Evolutionary conservation across 345 rosid genomes (phyloP).

Genomic region (Eucalyptus lansdowneana): DNA sequence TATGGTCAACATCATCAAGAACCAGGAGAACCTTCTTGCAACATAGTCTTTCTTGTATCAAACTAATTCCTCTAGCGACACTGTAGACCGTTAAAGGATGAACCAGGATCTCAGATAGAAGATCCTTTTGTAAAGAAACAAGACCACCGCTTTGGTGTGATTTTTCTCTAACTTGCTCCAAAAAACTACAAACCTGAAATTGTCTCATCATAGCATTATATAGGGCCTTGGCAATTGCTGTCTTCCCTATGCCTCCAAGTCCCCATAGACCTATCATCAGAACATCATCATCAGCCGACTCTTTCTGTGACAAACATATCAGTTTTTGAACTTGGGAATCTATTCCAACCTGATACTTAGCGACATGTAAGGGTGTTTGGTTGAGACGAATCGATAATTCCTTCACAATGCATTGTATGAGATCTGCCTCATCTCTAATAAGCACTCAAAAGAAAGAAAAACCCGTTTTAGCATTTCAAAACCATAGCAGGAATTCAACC

Average conservation of each 20-base stretch:
- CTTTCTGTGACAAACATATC: too few species aligned
- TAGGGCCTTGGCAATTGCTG: neutral
- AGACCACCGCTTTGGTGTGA: neutral
- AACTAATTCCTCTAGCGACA: neutral
- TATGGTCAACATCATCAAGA: neutral
- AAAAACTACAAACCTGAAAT: neutral
- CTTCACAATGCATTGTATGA: too few species aligned
- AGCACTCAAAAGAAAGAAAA: neutral
- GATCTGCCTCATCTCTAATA: too few species aligned
- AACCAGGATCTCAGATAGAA: neutral
- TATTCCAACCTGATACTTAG: too few species aligned
- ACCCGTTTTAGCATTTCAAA: neutral
- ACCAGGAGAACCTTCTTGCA: neutral
- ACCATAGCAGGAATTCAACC: neutral
- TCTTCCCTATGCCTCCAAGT: neutral
- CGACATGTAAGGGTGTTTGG: too few species aligned
- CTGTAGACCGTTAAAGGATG: neutral
- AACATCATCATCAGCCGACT: too few species aligned
- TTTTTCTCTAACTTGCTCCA: neutral
- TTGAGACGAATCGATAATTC: too few species aligned
- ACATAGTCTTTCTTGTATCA: neutral
- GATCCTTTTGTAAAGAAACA: neutral
- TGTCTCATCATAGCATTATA: neutral
- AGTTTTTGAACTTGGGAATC: too few species aligned
- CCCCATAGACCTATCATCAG: neutral